Conservation (phyloP, 2,329 filamentous ascomycete species). For the Neofusicoccum ribis region DNA sequence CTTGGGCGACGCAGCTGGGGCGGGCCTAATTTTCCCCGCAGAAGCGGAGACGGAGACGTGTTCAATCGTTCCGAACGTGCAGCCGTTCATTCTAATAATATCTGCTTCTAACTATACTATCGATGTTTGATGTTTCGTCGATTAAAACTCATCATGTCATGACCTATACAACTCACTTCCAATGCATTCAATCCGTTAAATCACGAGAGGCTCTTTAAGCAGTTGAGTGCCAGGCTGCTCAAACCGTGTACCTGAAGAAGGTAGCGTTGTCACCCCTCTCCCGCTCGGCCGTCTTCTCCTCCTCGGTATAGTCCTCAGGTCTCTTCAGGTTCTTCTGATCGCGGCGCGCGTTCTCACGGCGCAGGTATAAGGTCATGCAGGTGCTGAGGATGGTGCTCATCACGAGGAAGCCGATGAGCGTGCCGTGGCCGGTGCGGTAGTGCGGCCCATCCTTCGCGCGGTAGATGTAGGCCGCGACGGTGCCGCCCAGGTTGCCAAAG, state of each 20-base stretch:
- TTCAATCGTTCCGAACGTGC: too few relatives aligned
- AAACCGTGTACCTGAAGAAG: conserved; percentile 42
- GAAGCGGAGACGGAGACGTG: too few relatives aligned
- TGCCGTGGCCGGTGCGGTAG: conserved; percentile 49
- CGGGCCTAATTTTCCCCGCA: too few relatives aligned
- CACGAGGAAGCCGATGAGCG: conserved; percentile 45
- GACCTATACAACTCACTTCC: not conserved
- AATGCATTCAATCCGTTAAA: not conserved
- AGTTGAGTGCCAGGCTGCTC: not conserved
- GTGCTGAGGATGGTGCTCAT: conserved; percentile 54
- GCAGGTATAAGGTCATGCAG: conserved; percentile 60
- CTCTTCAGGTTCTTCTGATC: conserved; percentile 50
- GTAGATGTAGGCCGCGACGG: conserved; percentile 52
- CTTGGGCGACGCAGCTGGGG: too few relatives aligned
- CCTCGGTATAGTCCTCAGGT: conserved; percentile 51
- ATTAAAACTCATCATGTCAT: not conserved
- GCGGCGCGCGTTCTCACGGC: conserved; percentile 57
- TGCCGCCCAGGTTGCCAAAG: conserved; percentile 42
- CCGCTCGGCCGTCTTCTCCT: conserved; percentile 55
- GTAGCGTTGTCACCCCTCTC: conserved; percentile 59
- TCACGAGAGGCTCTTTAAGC: not conserved
- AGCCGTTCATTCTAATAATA: not conserved
- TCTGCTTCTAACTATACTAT: not conserved
- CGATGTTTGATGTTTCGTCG: not conserved
- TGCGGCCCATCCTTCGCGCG: conserved; percentile 43